Base-by-base conservation (phyloP, 2,329 filamentous ascomycete species). In the Tolypocladium tundrense region DNA sequence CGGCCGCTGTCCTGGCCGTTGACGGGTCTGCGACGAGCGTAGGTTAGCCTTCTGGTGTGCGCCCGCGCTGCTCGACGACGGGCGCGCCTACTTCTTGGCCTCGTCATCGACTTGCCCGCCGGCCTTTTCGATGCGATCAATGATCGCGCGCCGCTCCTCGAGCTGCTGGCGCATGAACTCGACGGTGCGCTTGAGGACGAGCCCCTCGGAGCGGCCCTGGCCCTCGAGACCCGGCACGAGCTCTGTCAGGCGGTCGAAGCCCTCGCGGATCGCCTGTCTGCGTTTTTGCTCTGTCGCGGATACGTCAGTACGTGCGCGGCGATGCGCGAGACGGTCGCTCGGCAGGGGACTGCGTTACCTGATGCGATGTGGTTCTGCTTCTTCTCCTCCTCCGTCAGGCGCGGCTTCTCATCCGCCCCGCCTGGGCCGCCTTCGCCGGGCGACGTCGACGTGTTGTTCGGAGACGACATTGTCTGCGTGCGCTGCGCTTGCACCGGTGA, bases 171-270 rank as follows among this genome's bases (percentile, higher is more conserved):
- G 77, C 67, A 89, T 86, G 61, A 79, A 87, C 16, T 87, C 84
- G 37, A 88, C 82, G 0, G 87, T 88, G 62, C 81, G 81, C 61
- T 86, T 84, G 27, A 96, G 78, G n/a, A 96, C 90, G 21, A 91
- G 79, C 35, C 89, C 90, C 71, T 96, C 91, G 62, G 90, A 94
- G 52, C 91, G 85, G 1, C 88, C 91, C 67, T 92, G 88, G 1
- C 91, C 91, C 65, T 90, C 83, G 56, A 95, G 79, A 0, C 89
- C 90, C 0, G 91, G 91, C 1, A 96, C 90, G 39, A 95, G 79
- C 56, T 86, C 83, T 19, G 89, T 89, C 33, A 96, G 80, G 40
- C 86, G 82, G 70, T 96, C 90, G 70, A 95, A 96, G 58, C 88
- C 90, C 59, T 90, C 85, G 53, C 91, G 82, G 63, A 96, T 96